phyloP scores from a whole-genome alignment of 768 basidiomycete genomes.

The Tubosaeta brunneosetosa region DNA sequence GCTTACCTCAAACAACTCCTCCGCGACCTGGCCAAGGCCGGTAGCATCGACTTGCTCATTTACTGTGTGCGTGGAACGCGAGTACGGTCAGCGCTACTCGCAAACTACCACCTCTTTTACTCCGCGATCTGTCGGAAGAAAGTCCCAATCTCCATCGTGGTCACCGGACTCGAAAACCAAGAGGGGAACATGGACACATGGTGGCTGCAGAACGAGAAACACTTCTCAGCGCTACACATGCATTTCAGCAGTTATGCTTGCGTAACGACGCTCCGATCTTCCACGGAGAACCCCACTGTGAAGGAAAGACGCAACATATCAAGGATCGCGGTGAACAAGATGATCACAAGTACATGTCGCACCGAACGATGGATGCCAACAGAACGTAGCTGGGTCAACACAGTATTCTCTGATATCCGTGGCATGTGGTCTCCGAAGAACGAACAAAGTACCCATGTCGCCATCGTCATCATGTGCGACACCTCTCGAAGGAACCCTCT shows the following conservation, averaged over 20 bases:
- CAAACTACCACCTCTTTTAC: constrained; percentile 38
- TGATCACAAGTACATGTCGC: constrained; percentile 19
- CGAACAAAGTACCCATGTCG: background rate
- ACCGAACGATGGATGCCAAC: constrained; percentile 23
- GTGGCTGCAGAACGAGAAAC: constrained; percentile 27
- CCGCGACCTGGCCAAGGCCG: constrained; percentile 8
- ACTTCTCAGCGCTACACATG: constrained; percentile 29
- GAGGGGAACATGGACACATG: constrained; percentile 26
- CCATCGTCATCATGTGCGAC: constrained; percentile 25
- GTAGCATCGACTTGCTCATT: constrained; percentile 20
- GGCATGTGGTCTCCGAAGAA: constrained; percentile 14
- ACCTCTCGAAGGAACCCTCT: constrained; percentile 5
- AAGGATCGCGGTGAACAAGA: constrained; percentile 11
- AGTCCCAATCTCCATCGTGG: constrained; percentile 36
- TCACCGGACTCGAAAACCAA: constrained; percentile 39
- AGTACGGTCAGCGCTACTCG: constrained; percentile 15
- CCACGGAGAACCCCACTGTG: constrained; percentile 6
- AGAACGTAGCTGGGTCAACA: constrained; percentile 21
- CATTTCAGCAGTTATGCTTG: constrained; percentile 35
- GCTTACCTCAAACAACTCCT: constrained; percentile 27
- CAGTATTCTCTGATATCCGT: constrained; percentile 18
- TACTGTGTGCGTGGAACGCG: constrained; percentile 29
- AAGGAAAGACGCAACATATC: constrained; percentile 20
- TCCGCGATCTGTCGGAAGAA: constrained; percentile 35
- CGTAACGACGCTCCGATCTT: constrained; percentile 30